These are phyloP conservation scores for Citrullus amarus DNA, from an alignment of 306 rosid species.

Conservation along the genomic window DNA sequence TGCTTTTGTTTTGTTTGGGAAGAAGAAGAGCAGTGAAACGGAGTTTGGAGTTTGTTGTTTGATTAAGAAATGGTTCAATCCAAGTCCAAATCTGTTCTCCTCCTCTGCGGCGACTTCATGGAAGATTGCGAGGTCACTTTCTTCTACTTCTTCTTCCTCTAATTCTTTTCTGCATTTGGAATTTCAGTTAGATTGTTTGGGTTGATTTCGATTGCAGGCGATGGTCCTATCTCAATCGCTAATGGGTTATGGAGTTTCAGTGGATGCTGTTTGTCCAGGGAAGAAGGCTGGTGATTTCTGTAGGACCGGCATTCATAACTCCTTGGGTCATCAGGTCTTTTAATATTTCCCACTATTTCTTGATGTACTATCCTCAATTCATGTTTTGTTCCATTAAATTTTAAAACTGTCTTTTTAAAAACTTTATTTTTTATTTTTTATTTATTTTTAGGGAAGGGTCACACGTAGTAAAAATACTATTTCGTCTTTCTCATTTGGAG, in stretches of 20 bases:
- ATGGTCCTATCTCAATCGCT: slow-evolving; percentile 85
- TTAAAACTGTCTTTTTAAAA: too few relatives aligned
- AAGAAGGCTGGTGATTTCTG: slow-evolving; percentile 66
- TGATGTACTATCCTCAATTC: neutral
- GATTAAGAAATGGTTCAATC: slow-evolving; percentile 13
- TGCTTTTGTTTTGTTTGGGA: neutral
- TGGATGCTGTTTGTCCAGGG: slow-evolving; percentile 78
- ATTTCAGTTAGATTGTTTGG: neutral
- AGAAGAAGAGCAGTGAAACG: neutral
- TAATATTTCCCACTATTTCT: neutral
- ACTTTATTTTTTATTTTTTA: too few relatives aligned
- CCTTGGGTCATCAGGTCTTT: slow-evolving; percentile 45
- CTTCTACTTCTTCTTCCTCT: neutral
- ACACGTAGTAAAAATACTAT: too few relatives aligned
- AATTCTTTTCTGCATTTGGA: neutral
- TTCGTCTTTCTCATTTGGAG: too few relatives aligned
- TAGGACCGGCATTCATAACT: slow-evolving; percentile 50
- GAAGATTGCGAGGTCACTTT: slow-evolving; percentile 62
- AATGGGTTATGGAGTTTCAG: slow-evolving; percentile 60
- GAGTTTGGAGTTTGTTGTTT: neutral
- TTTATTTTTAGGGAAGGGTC: too few relatives aligned
- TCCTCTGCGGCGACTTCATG: slow-evolving; percentile 82
- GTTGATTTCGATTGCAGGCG: slow-evolving; percentile 28
- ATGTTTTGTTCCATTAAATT: neutral
- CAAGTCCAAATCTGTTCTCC: slow-evolving; percentile 32